Base-by-base conservation (phyloP, 441 rosid species). In the Erysimum pusillum region DNA sequence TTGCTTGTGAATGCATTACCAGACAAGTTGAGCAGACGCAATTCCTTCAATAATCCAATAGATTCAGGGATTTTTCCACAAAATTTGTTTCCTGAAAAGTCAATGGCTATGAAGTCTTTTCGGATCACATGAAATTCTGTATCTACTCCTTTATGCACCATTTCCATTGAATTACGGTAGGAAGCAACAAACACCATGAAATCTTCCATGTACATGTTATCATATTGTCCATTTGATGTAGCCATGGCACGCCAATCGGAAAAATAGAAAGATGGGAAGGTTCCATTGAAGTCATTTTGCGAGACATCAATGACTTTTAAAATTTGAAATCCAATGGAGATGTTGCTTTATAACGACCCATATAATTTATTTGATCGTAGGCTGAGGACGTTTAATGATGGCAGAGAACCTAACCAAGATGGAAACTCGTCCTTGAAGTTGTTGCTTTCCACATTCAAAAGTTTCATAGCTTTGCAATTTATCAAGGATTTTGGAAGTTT, bases 341-440 rank as follows among this genome's bases (percentile, higher is more conserved):
- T 28, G 5, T 51, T 12, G 31, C 6, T 12, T 18, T 51, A 51
- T 20, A 51, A 1, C 13, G 56, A 14, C 31, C 56, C 56, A 51
- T 51, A 51, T 13, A 51, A 51, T 1, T 51, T 2, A 9, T 18
- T 51, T 51, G 56, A 51, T 9, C 28, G 28, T 12, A 51, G 56
- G 56, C 20, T 18, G 31, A 51, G 31, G 28, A 51, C 31, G 14
- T 18, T 18, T 51, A 51, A 20, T 12, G 13, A 51, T 51, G 56
- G 56, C 20, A 51, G 31, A 51, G 56, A 51, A 1, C 56, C 56
- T 25, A 51, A 51, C 56, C 56, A 51, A 51, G 31, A 51, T 51
- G 56, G 56, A 51, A 51, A 51, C 7, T 51, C 4, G 12, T 51
- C 56, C 56, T 51, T 51, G 56, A 51, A 51, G 9, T 20, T 51